Evolutionary conservation across 257 asterid genomes (phyloP), one percentile per base, ranked within the genome.

Genomic region (Scutellaria minor): DNA sequence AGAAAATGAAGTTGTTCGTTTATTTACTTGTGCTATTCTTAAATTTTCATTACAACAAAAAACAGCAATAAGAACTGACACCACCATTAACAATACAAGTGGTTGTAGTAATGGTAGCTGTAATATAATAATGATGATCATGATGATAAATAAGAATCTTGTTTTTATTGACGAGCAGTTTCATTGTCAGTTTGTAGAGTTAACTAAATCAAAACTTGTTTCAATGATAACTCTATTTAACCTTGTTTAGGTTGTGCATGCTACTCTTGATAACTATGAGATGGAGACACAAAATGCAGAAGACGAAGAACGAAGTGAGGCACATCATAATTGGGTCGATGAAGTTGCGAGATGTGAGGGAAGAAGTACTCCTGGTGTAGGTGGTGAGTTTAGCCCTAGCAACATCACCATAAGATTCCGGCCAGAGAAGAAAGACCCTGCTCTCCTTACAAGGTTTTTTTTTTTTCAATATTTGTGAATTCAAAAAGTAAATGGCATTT

Each of bases 241-340:
- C 47, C 14, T 59, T 41, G 60, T 81, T 75, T 80, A 95, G 98
- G 87, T 91, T 77, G 93, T 91, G 59, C 90, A 83, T 79, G 93
- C 84, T 71, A 80, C 90, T 71, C 84, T 95, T 40, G 95, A 88
- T 78, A 92, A 88, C 81, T 91, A 87, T 50, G 97, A 88, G 84
- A 80, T 75, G 53, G 90, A 82, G 69, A 24, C 78, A 18, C 92
- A 70, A 71, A 79, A 64, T 52, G 97, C 78, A 56, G 90, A 89
- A 76, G 92, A 80, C 47, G 89, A 79, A 52, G 94, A 85, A 77
- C 77, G 87, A 75, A 85, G 83, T 73, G 93, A 90, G 79, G 89
- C 91, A 44, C 87, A 88, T 71, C 98, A 90, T 77, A 88, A 95
- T 85, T 95, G 99, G 99, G 98, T 95, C 74, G 96, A 92, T 80